Conservation (phyloP, 1,284 basidiomycete genomes). For the Tilletiaria anomala region DNA sequence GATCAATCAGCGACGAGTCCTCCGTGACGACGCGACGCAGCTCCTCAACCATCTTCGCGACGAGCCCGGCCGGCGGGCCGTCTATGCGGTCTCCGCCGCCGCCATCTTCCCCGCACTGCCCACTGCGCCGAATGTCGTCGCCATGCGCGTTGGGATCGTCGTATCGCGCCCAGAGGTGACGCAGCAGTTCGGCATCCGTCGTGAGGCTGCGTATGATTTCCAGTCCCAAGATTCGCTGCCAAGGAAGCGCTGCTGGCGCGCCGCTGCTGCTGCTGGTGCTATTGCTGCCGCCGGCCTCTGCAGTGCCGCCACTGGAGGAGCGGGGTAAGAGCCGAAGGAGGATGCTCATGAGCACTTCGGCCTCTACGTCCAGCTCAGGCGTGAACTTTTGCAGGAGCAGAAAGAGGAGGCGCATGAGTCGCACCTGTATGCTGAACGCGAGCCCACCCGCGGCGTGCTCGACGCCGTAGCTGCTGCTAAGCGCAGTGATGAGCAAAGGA, state of each 20-base stretch:
- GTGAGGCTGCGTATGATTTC: constrained; percentile 31
- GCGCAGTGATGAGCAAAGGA: constrained; percentile 66
- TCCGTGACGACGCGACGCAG: constrained; percentile 11
- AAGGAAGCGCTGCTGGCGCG: constrained; percentile 7
- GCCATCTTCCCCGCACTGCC: background rate
- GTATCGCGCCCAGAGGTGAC: constrained; percentile 31
- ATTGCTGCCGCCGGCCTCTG: background rate
- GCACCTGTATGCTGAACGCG: constrained; percentile 70
- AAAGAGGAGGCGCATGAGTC: constrained; percentile 82
- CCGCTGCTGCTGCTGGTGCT: too few species aligned
- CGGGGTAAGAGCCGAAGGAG: constrained; percentile 17
- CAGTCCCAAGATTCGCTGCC: constrained; percentile 33
- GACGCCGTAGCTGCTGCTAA: constrained; percentile 46
- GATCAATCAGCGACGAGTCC: constrained; percentile 2
- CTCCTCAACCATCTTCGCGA: constrained; percentile 20
- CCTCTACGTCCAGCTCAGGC: constrained; percentile 45
- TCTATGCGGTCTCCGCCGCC: constrained; percentile 2
- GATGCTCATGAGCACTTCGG: constrained; percentile 36
- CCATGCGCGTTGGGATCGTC: constrained; percentile 9
- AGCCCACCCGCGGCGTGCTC: constrained; percentile 41
- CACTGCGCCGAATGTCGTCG: too few species aligned
- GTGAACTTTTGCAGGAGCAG: constrained; percentile 83
- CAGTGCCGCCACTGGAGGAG: constrained; percentile 4
- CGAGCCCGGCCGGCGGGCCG: constrained; percentile 14
- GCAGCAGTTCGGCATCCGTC: constrained; percentile 24